Conservation (phyloP, 2,329 filamentous ascomycete genomes). For the Aspergillus fijiensis region DNA sequence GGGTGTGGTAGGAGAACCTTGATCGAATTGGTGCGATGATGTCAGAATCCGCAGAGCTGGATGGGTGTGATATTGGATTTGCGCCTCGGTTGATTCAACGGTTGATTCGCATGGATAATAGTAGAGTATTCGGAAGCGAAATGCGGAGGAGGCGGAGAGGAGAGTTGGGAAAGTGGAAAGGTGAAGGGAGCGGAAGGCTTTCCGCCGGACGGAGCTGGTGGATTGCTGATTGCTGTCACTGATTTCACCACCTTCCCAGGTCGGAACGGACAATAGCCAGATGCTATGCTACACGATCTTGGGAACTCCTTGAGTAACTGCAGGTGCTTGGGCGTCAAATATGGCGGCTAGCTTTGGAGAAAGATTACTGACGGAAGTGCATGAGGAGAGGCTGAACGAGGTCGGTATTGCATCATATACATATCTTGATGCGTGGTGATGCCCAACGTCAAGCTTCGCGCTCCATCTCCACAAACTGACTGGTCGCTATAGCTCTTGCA, state of each 20-base stretch:
- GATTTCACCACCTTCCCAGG: not conserved
- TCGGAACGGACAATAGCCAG: too few relatives aligned
- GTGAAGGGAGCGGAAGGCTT: slow-evolving; percentile 2
- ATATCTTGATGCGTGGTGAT: not conserved
- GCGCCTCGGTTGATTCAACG: not conserved
- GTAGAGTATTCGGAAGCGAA: too few relatives aligned
- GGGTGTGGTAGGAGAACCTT: not conserved
- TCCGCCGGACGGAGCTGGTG: not conserved
- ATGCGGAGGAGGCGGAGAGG: not conserved
- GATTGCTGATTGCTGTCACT: not conserved
- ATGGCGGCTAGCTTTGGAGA: slow-evolving; percentile 49
- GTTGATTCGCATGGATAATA: too few relatives aligned
- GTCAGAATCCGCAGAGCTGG: not conserved
- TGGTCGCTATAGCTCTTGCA: slow-evolving; percentile 28
- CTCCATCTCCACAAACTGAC: too few relatives aligned
- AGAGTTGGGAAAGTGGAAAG: not conserved
- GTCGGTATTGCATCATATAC: slow-evolving; percentile 35
- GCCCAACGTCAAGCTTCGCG: not conserved
- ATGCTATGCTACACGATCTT: too few relatives aligned
- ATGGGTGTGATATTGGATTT: not conserved
- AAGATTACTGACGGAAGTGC: slow-evolving; percentile 53
- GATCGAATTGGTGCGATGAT: too few relatives aligned
- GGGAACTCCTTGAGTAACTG: not conserved
- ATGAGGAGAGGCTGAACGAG: slow-evolving; percentile 52
- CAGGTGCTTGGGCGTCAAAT: not conserved